Base-by-base conservation (phyloP, 2,329 filamentous ascomycete genomes). In the Cryphonectria japonica region DNA sequence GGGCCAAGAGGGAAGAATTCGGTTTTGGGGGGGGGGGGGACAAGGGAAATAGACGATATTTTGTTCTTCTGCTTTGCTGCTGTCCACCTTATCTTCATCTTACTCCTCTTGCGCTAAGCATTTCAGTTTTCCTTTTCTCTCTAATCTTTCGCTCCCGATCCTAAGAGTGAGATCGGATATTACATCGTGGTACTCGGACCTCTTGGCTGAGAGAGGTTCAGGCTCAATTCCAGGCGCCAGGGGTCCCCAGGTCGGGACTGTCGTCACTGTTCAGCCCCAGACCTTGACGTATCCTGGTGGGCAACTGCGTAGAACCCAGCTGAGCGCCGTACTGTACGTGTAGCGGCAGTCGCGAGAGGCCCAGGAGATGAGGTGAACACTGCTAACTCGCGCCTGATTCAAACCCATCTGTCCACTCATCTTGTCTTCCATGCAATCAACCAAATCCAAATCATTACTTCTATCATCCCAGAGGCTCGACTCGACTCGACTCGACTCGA, bases 241-340 rank as follows among this genome's bases (percentile, higher is more conserved):
- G 61, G 61, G 29, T 64, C 13, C 61, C 61, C n/a, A 64, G 61
- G 32, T 16, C 61, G 61, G 61, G 61, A 64, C 61, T 46, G 39
- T 64, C 37, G 61, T 46, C 39, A 63, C 37, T 63, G 60, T 34
- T n/a, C 37, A 64, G 46, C 46, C 46, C 46, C 11, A 50, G n/a
- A 11, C 46, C 46, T 19, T 9, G 46, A 50, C 8, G 19, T 50
- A 8, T n/a, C 22, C 16, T 13, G 52, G 11, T 29, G 52, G 52
- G 52, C 13, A 13, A n/a, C 52, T 57, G 52, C n/a, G 52, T 11
- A 52, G 22, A 26, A 52, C 50, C 50, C 50, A 26, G 50, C 22
- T 13, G n/a, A 16, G 50, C 22, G n/a, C 50, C 43, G 22, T 16
- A 50, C 46, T 50, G 34, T 34, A 6, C 34, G 34, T 34, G 16